Percentiles rank a stretch among this genome's conserved stretches.
Conservation (phyloP, 2,329 filamentous ascomycete species). For the Rutstroemia sp. region DNA sequence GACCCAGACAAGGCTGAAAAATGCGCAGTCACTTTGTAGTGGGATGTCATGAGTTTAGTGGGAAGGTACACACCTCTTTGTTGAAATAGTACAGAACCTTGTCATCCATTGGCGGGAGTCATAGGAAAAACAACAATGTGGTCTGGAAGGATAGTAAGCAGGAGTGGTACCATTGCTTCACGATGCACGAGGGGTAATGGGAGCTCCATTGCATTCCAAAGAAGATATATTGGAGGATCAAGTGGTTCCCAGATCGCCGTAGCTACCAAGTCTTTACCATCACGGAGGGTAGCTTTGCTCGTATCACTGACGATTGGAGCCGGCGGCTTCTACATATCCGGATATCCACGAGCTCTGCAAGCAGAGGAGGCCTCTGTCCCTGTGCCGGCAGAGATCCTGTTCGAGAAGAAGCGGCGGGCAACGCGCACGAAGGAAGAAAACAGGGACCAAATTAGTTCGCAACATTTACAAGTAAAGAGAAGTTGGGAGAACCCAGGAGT, state of each 20-base stretch:
- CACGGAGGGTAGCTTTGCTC: constrained; percentile 15
- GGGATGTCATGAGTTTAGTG: too few species aligned
- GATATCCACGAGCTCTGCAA: constrained; percentile 20
- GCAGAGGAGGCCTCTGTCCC: constrained; percentile 26
- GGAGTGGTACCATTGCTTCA: constrained; percentile 1
- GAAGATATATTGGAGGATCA: constrained; percentile 17
- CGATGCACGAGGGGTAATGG: constrained; percentile 7
- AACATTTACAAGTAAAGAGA: constrained; percentile 80
- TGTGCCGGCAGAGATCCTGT: constrained; percentile 47
- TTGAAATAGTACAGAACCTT: neutral
- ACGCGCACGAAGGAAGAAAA: constrained; percentile 61
- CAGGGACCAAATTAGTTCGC: constrained; percentile 69
- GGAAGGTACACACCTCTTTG: neutral
- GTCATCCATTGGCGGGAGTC: neutral
- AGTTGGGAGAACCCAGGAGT: constrained; percentile 80
- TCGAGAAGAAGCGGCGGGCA: constrained; percentile 57
- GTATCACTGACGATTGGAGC: constrained; percentile 19
- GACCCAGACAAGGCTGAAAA: constrained; percentile 7
- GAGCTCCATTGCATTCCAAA: constrained; percentile 9
- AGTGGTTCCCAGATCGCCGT: constrained; percentile 13
- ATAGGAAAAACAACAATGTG: constrained; percentile 15
- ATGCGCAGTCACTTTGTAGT: neutral
- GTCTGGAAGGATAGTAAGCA: constrained; percentile 13
- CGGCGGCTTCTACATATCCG: constrained; percentile 20
- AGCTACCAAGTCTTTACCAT: constrained; percentile 10